Percentiles rank a stretch among this genome's conserved stretches.
phyloP scores from a whole-genome alignment of 2,329 filamentous ascomycete genomes.

The Paracoccidioides lutzii region DNA sequence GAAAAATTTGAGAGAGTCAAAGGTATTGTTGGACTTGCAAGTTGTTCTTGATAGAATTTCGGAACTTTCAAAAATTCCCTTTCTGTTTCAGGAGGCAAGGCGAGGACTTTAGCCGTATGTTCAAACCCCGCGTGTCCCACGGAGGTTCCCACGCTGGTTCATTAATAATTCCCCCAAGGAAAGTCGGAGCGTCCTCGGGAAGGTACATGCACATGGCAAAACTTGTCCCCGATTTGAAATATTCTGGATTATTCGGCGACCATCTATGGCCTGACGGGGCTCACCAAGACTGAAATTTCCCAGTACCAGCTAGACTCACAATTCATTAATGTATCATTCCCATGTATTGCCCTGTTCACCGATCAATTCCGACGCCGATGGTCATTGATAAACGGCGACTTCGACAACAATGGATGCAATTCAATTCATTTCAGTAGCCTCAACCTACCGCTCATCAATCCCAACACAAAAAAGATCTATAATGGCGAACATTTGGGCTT shows the following conservation, averaged over 20 bases:
- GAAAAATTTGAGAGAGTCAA: slow-evolving; percentile 36
- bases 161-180: slow-evolving; percentile 59
- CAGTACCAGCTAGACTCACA: slow-evolving; percentile 49
- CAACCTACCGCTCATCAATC: slow-evolving; percentile 43
- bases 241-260: slow-evolving; percentile 46
- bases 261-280: slow-evolving; percentile 59
- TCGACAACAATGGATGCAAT: slow-evolving; percentile 47
- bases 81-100: slow-evolving; percentile 53
- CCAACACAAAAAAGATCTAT: slow-evolving; percentile 45
- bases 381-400: slow-evolving; percentile 59
- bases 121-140: too few species aligned
- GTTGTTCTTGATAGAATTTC: slow-evolving; percentile 53
- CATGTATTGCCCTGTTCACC: slow-evolving; percentile 48
- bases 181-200: slow-evolving; percentile 53
- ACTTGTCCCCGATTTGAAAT: background rate
- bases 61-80: slow-evolving; percentile 54
- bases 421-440: slow-evolving; percentile 55
- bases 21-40: slow-evolving; percentile 55
- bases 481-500: slow-evolving; percentile 56
- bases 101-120: too few species aligned
- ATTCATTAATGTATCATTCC: slow-evolving; percentile 56
- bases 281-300: slow-evolving; percentile 50
- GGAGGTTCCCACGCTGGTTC: slow-evolving; percentile 54
- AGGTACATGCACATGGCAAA: slow-evolving; percentile 53
- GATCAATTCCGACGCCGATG: slow-evolving; percentile 59